phyloP scores from a whole-genome alignment of 129 eudicot genomes.

The Logfia minima region DNA sequence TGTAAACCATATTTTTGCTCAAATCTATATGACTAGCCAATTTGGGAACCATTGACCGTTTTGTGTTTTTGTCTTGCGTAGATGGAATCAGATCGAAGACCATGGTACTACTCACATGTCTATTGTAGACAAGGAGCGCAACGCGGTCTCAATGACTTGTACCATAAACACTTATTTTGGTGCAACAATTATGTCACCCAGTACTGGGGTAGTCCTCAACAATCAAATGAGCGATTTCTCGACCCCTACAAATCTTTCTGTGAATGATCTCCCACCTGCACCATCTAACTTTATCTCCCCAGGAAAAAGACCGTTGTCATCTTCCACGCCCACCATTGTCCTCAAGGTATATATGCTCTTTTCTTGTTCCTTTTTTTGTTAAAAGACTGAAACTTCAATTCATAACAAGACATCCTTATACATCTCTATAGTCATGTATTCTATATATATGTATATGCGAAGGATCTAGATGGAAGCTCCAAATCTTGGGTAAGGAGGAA shows the following conservation, averaged over 20 bases:
- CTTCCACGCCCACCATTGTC: slow-evolving; percentile 43
- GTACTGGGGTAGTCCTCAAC: slow-evolving; percentile 60
- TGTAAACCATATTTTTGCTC: neutral
- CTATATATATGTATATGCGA: no score
- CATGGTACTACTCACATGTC: slow-evolving; percentile 60
- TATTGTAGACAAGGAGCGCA: slow-evolving; percentile 45
- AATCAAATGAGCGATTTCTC: slow-evolving; percentile 71
- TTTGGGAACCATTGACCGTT: neutral
- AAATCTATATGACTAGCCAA: neutral
- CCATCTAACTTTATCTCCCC: slow-evolving; percentile 55
- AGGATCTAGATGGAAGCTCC: no score
- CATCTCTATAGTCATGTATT: no score
- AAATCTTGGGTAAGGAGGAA: no score
- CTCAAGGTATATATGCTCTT: slow-evolving; percentile 32
- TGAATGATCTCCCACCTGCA: slow-evolving; percentile 38
- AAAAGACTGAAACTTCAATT: neutral
- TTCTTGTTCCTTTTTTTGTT: neutral
- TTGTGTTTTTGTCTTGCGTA: neutral
- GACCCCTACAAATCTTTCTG: slow-evolving; percentile 37
- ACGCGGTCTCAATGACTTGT: slow-evolving; percentile 54
- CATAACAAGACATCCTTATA: neutral
- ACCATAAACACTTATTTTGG: slow-evolving; percentile 61
- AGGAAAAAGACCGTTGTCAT: slow-evolving; percentile 55
- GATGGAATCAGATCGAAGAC: slow-evolving; percentile 57
- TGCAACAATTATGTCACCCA: slow-evolving; percentile 42